These are phyloP conservation scores for Penicillium palitans DNA, from an alignment of 2,329 filamentous ascomycete species.

Conservation along the genomic window DNA sequence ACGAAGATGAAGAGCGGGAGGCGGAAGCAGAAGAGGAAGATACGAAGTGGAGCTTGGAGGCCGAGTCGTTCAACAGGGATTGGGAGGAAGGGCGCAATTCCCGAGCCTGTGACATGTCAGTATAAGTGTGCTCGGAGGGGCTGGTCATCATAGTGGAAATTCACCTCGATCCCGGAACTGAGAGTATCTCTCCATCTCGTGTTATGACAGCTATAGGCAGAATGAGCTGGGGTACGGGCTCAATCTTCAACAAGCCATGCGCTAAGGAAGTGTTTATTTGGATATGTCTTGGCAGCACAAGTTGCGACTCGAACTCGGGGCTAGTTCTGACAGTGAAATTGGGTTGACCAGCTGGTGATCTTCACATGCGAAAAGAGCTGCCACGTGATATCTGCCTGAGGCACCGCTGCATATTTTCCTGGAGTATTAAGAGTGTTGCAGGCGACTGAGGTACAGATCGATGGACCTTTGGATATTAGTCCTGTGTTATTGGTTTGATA, in stretches of 20 bases:
- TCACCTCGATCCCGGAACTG: conserved; percentile 87
- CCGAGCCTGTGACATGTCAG: conserved; percentile 65
- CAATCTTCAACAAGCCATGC: neutral
- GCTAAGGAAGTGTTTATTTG: neutral
- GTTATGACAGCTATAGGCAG: neutral
- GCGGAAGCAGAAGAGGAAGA: conserved; percentile 76
- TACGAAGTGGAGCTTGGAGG: conserved; percentile 63
- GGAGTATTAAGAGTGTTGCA: neutral
- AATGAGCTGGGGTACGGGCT: neutral
- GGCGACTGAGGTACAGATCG: neutral
- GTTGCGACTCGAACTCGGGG: neutral
- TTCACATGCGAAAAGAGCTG: conserved; percentile 8
- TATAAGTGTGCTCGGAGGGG: neutral
- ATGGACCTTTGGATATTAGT: neutral
- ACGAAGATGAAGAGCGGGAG: conserved; percentile 74
- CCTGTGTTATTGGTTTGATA: neutral
- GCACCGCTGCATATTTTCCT: neutral
- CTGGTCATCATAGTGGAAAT: conserved; percentile 11
- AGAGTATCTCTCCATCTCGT: conserved; percentile 85
- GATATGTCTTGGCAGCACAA: neutral
- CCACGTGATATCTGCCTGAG: conserved; percentile 8
- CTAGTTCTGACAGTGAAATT: neutral
- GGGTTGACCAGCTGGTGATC: conserved; percentile 6
- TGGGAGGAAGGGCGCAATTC: conserved; percentile 93
- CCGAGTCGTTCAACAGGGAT: conserved; percentile 65